Conservation (phyloP, 805 yeast species). For the Sugiyamaella lignohabitans region DNA sequence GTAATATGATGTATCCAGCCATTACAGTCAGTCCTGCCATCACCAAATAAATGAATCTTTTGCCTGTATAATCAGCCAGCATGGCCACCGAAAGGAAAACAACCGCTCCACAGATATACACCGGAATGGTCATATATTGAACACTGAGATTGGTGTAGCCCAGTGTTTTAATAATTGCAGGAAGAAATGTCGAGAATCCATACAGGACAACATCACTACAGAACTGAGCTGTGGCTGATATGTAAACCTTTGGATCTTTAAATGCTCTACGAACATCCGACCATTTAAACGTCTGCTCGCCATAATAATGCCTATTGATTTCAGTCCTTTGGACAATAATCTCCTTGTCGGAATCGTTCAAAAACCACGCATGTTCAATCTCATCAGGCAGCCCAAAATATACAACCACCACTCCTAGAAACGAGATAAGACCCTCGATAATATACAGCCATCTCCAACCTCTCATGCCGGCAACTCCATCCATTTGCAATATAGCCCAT, state of each 20-base stretch:
- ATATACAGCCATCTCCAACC: constrained; percentile 50
- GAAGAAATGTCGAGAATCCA: constrained; percentile 10
- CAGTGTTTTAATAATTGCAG: constrained; percentile 4
- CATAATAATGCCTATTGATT: background rate
- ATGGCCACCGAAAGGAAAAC: constrained; percentile 3
- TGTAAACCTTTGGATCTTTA: constrained; percentile 7
- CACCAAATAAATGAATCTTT: background rate
- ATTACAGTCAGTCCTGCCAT: background rate
- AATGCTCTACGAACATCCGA: constrained; percentile 4
- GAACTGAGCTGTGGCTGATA: constrained; percentile 2
- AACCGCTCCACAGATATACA: constrained; percentile 7
- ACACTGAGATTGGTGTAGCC: constrained; percentile 3
- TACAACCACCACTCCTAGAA: constrained; percentile 36
- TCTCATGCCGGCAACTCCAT: constrained; percentile 34
- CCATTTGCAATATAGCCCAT: constrained; percentile 39
- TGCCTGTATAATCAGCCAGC: constrained; percentile 4
- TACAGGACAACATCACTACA: constrained; percentile 11
- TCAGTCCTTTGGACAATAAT: background rate
- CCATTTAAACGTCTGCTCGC: constrained; percentile 6
- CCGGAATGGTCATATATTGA: constrained; percentile 11
- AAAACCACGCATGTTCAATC: constrained; percentile 31
- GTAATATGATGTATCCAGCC: constrained; percentile 2
- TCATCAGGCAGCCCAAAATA: constrained; percentile 48
- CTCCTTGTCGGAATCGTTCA: constrained; percentile 23
- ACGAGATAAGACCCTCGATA: constrained; percentile 42